phyloP scores from a whole-genome alignment of 768 basidiomycete genomes.

The Pulveroboletus sp. region DNA sequence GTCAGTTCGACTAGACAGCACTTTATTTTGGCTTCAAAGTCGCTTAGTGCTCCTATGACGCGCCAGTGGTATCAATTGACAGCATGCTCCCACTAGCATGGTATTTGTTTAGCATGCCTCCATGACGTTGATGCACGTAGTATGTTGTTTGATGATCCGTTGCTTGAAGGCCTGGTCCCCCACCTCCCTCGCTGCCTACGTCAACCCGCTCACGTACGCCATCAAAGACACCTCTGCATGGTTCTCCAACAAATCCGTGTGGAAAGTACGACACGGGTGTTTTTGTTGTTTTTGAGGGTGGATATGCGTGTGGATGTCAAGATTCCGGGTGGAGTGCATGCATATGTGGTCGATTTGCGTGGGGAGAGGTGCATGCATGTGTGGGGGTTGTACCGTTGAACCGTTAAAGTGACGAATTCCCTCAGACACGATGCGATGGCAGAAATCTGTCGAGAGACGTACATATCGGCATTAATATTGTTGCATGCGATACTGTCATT shows the following conservation, averaged over 20 bases:
- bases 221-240: slow-evolving; percentile 90
- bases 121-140: no score
- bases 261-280: slow-evolving; percentile 91
- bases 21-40: no score
- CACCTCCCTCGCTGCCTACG: slow-evolving; percentile 95
- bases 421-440: slow-evolving; percentile 86
- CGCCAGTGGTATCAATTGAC: no score
- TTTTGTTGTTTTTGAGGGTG: slow-evolving; percentile 97
- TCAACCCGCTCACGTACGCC: slow-evolving; percentile 96
- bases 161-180: no score
- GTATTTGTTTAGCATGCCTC: no score
- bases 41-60: no score
- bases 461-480: slow-evolving; percentile 88
- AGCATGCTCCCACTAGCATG: no score
- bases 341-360: slow-evolving; percentile 90
- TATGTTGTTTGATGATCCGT: no score
- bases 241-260: slow-evolving; percentile 81
- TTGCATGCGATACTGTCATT: slow-evolving; percentile 72
- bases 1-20: no score
- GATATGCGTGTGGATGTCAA: slow-evolving; percentile 98
- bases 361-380: slow-evolving; percentile 99
- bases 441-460: slow-evolving; percentile 97
- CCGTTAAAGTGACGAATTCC: no score
- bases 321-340: slow-evolving; percentile 95
- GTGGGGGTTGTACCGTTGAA: no score